Percentiles rank a stretch among this genome's conserved stretches.
phyloP scores from a whole-genome alignment of 768 basidiomycete species.

The Rhizopogon rudus region DNA sequence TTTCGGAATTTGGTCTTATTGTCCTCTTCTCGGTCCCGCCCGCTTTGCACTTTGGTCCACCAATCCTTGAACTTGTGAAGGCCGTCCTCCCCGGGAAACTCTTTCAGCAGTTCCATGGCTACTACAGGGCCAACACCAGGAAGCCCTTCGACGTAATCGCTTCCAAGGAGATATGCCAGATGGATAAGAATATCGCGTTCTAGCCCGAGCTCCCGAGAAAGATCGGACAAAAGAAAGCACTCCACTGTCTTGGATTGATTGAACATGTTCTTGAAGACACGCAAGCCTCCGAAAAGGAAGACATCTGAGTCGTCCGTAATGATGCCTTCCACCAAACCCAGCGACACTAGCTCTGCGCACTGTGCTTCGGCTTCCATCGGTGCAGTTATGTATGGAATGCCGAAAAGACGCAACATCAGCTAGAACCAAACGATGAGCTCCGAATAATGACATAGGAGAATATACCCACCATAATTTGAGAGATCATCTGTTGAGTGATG shows the following conservation, averaged over 20 bases:
- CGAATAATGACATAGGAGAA: neutral
- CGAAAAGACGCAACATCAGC: conserved; percentile 90
- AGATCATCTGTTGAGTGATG: conserved; percentile 90
- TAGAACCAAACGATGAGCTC: conserved; percentile 23
- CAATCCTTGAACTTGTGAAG: conserved; percentile 86
- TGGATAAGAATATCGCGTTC: conserved; percentile 82
- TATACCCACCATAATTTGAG: conserved; percentile 66
- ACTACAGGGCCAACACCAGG: conserved; percentile 92
- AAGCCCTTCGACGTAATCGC: conserved; percentile 93
- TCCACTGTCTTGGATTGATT: conserved; percentile 99
- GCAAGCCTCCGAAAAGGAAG: conserved; percentile 91
- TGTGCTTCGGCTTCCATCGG: conserved; percentile 99
- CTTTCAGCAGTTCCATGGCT: conserved; percentile 91
- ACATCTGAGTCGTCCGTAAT: conserved; percentile 99
- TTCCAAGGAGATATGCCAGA: conserved; percentile 91
- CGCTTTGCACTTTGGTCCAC: conserved; percentile 92
- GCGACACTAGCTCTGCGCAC: conserved; percentile 83
- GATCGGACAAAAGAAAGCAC: conserved; percentile 82
- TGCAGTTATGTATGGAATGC: conserved; percentile 97
- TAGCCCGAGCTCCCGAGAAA: conserved; percentile 82
- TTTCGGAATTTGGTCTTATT: conserved; percentile 73
- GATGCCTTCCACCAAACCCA: conserved; percentile 91
- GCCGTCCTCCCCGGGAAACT: conserved; percentile 85
- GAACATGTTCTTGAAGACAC: conserved; percentile 99
- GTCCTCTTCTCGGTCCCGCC: conserved; percentile 75